Conservation (phyloP, 805 yeast species). For the Metschnikowia continentalis region DNA sequence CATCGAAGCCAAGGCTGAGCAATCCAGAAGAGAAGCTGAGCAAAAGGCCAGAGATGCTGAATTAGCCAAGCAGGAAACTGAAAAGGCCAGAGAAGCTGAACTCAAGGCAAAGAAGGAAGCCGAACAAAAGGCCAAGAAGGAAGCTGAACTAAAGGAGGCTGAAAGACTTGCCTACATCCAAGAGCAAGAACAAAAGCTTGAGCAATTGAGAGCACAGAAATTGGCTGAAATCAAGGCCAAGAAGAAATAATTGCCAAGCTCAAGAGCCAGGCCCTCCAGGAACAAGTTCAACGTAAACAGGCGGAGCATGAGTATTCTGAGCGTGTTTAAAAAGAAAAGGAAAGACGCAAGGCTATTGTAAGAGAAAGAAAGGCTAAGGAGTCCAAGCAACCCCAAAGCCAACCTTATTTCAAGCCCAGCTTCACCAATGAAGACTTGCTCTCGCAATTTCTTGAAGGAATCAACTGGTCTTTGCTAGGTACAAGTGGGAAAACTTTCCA, state of each 20-base stretch:
- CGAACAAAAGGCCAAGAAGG: constrained; percentile 6
- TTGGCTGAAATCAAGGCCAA: constrained; percentile 5
- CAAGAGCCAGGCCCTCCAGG: constrained; percentile 6
- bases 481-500: no score
- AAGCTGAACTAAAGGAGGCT: constrained; percentile 5
- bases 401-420: not conserved
- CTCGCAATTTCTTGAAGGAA: constrained; percentile 2
- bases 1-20: not conserved
- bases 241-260: constrained; percentile 8
- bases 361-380: constrained; percentile 10
- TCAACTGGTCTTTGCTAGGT: no score
- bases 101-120: constrained; percentile 5
- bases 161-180: constrained; percentile 6
- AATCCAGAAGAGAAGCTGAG: constrained; percentile 1
- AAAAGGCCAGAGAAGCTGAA: constrained; percentile 4
- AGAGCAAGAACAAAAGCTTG: constrained; percentile 5
- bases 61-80: constrained; percentile 7
- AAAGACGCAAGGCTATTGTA: constrained; percentile 8
- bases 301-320: constrained; percentile 5
- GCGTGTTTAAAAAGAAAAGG: constrained; percentile 1
- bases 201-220: constrained; percentile 10
- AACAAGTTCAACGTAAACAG: constrained; percentile 2
- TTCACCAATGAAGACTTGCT: constrained; percentile 1
- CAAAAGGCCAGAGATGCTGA: constrained; percentile 7
- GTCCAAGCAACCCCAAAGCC: not conserved